These are phyloP conservation scores for Xanthoceras sorbifolium DNA, from an alignment of 345 rosid genomes.

Conservation along the genomic window DNA sequence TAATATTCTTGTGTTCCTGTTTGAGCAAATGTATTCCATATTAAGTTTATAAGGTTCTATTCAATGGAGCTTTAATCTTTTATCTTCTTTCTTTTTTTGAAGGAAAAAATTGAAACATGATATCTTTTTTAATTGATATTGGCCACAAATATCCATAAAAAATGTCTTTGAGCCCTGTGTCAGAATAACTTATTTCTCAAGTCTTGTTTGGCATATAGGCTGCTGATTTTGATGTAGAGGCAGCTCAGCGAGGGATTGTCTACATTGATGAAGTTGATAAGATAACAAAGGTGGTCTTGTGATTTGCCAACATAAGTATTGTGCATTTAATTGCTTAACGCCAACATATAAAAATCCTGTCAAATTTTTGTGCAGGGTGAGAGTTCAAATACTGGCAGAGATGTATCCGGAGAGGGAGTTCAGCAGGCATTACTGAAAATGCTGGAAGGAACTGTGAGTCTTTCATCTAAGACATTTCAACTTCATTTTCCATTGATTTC, in stretches of 20 bases:
- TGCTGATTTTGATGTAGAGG: slow-evolving; percentile 84
- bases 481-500: background rate
- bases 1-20: background rate
- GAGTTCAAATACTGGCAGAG: slow-evolving; percentile 73
- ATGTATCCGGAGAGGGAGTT: slow-evolving; percentile 99
- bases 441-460: slow-evolving; percentile 96
- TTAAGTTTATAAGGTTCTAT: background rate
- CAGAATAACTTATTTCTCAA: slow-evolving; percentile 6
- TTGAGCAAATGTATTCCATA: background rate
- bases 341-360: background rate
- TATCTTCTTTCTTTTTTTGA: background rate
- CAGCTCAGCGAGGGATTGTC: slow-evolving; percentile 93
- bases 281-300: slow-evolving; percentile 78
- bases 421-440: slow-evolving; percentile 93
- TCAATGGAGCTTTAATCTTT: background rate
- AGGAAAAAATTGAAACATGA: background rate
- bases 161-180: background rate
- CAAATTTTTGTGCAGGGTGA: slow-evolving; percentile 53
- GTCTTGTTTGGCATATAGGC: slow-evolving; percentile 48
- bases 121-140: background rate
- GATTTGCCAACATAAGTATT: slow-evolving; percentile 1
- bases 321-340: background rate
- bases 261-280: slow-evolving; percentile 99
- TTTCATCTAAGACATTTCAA: background rate
- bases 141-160: background rate